Evolutionary conservation across 2,329 filamentous ascomycete genomes (phyloP).

Genomic region (Botryosphaeria dothidea): DNA sequence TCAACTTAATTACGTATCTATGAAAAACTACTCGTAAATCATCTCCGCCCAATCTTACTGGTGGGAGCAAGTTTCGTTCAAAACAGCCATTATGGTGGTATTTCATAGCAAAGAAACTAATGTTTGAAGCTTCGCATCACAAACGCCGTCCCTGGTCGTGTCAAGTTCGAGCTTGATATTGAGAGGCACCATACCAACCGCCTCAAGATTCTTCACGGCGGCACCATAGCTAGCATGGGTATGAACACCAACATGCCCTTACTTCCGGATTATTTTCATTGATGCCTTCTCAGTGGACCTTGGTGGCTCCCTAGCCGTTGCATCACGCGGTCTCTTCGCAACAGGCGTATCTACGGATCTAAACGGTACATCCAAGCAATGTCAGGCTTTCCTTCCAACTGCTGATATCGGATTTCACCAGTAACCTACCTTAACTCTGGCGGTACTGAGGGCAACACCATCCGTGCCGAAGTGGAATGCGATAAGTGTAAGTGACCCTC

Average conservation of each 20-base stretch:
- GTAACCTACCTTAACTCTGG: constrained; percentile 67
- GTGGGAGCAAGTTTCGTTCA: not conserved
- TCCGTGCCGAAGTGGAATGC: constrained; percentile 63
- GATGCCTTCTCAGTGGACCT: constrained; percentile 54
- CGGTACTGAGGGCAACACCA: constrained; percentile 62
- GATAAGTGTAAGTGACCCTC: constrained; percentile 60
- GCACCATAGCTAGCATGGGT: constrained; percentile 74
- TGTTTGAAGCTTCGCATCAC: constrained; percentile 63
- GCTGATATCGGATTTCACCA: constrained; percentile 22
- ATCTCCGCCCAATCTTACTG: too few species aligned
- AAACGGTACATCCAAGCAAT: constrained; percentile 46
- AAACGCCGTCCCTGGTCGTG: constrained; percentile 63
- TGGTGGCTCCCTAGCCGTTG: constrained; percentile 66
- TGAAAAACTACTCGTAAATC: too few species aligned
- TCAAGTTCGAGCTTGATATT: constrained; percentile 76
- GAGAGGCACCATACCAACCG: constrained; percentile 79
- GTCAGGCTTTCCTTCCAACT: not conserved
- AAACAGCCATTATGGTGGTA: not conserved
- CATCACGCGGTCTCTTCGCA: constrained; percentile 63
- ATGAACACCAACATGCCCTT: not conserved
- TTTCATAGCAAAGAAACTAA: not conserved
- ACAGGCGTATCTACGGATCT: constrained; percentile 69
- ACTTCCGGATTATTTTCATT: not conserved
- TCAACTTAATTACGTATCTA: not conserved
- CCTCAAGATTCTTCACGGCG: constrained; percentile 73